Evolutionary conservation across 192 early-diverging fungal species (phyloP).

Genomic region (Coemansia sp.): DNA sequence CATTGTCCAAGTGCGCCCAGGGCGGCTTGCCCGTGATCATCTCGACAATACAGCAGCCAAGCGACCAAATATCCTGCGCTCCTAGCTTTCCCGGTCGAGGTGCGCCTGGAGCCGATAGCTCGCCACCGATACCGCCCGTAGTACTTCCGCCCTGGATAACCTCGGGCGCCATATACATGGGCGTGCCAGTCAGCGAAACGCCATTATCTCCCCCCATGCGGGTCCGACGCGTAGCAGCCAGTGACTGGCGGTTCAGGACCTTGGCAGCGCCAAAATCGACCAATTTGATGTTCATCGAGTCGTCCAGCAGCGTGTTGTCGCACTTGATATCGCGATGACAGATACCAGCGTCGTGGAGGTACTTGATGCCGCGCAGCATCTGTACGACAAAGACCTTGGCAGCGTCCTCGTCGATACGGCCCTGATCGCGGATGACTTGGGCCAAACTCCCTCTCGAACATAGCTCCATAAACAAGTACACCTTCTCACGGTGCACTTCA

Average conservation of each 20-base stretch:
- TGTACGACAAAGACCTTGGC: constrained; percentile 77
- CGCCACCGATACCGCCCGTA: constrained; percentile 1
- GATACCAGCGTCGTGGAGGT: constrained; percentile 80
- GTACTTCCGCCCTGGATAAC: constrained; percentile 72
- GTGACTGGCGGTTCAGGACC: constrained; percentile 72
- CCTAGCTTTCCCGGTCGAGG: constrained; percentile 36
- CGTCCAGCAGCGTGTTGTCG: constrained; percentile 83
- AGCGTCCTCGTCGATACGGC: constrained; percentile 75
- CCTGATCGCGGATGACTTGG: constrained; percentile 72
- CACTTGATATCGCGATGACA: constrained; percentile 92
- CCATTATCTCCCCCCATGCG: constrained; percentile 20
- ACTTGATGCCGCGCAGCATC: constrained; percentile 81
- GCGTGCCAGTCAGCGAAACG: constrained; percentile 61
- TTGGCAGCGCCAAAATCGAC: constrained; percentile 93
- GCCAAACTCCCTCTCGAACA: constrained; percentile 78
- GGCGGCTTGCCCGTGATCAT: constrained; percentile 90
- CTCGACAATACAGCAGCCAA: constrained; percentile 90
- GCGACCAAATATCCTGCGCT: constrained; percentile 91
- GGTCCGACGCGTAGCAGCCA: constrained; percentile 44
- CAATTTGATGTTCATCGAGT: constrained; percentile 78
- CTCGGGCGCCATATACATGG: constrained; percentile 71
- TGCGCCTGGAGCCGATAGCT: constrained; percentile 7
- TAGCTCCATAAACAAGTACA: constrained; percentile 92
- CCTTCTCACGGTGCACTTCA: constrained; percentile 89
- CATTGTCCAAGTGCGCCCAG: constrained; percentile 89